Base-by-base conservation (phyloP, 345 rosid genomes). In the Erysimum cheiranthoides region DNA sequence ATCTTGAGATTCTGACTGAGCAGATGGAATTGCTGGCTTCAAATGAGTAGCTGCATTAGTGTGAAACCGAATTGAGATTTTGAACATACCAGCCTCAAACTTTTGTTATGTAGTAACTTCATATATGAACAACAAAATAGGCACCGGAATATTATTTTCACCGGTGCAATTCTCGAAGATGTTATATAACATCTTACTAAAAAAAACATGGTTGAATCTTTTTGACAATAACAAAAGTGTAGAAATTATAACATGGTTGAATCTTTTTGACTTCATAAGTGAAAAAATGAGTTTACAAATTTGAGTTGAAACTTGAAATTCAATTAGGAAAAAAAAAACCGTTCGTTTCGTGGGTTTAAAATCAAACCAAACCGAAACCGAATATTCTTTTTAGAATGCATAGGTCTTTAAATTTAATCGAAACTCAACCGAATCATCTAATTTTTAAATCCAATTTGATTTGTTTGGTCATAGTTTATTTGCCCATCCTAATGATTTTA, bases 1-100 rank as follows among this genome's bases (percentile, higher is more conserved):
- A 77, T 69, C 67, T 86, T 81, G 89, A 86, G 58, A 82, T 84
- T 70, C 77, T 84, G 8, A 89, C 91, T 0, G 70, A 89, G 83
- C 77, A 86, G 73, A 81, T 89, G 87, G 84, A 67, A 39, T 78
- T 73, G 39, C 79, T 85, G 74, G 84, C 83, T 68, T 84, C 97
- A 30, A 77, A 78, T 51, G 76, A 78, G 32, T 30, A 66, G 40
- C 27, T 14, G 67, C 58, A 39, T 30, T 6, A 13, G 21, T 3
- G 4, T 31, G 43, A 17, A 18, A 43, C 6, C 4, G 1, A 18
- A 39, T 40, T 53, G 61, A 38, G 7, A 17, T 67, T 73, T 68
- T 59, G 78, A 58, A 74, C 66, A 74, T 66, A 66, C 57, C 14
- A 47, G 27, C 28, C 30, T 71, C 49, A 57, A 65, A 30, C 61